Base-by-base conservation (phyloP, 2,329 filamentous ascomycete species). In the Volutella citrinella region DNA sequence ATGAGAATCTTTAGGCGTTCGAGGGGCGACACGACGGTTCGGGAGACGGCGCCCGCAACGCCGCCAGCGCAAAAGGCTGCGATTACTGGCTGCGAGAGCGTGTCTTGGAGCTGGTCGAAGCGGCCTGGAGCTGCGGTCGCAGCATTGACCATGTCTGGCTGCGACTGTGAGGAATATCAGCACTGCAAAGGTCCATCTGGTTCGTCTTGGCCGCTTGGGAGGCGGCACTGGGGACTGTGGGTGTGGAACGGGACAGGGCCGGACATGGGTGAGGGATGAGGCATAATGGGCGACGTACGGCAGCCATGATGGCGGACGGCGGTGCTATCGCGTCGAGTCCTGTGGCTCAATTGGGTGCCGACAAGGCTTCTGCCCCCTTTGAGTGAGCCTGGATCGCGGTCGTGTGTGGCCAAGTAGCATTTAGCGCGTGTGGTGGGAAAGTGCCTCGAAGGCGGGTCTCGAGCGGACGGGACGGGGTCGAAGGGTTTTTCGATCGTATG, bases 1-100 rank as follows among this genome's bases (percentile, higher is more conserved):
- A 96, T 89, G n/a, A 98, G 73, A 51, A 98, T 98, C 70, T 98
- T 97, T 39, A 98, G 74, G 45, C 93, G 81, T 65, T 98, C 93
- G 22, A 98, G 79, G 5, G 93, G 93, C 12, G 91, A 97, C 5
- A 98, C 93, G 29, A 97, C 91, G 16, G 93, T 98, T 57, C 93
- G 80, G 19, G 93, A 97, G n/a, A 98, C 91, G 26, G 93, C 93
- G 38, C 93, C 93, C 12, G 93, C 93, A 15, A 96, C 81, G 48
- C 93, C 93, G 42, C 93, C 93, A 19, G 88, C 93, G 54, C 94
- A 84, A 57, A 98, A 98, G 20, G 93, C 90, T 25, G 93, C 91
- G 20, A 89, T 68, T 23, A 96, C 82, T 5, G 91, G 90, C 45
- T 95, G 85, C 9, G 89, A 84, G 43, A 96, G 36, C 40, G 70